Evolutionary conservation across 345 rosid genomes (phyloP), one percentile per base, ranked within the genome.

Genomic region (Melastoma malabathricum): DNA sequence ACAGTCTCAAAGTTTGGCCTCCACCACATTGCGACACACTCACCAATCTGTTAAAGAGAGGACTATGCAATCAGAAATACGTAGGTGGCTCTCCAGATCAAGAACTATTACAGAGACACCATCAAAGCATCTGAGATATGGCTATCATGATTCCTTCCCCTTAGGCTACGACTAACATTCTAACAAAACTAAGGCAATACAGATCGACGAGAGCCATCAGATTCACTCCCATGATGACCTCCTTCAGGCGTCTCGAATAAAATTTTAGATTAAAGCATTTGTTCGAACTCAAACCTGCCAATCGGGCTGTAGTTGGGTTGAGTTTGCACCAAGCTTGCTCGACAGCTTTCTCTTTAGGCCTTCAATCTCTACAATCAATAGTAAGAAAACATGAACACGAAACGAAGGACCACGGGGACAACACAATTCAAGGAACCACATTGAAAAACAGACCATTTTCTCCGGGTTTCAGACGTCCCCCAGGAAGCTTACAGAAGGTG

Each of bases 401-500:
- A 12, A 17, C 27, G n/a, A 15, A 23, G 6, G 41, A 34, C 41
- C 41, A 34, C 41, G 6, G 1, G 41, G 41, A 34, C 41, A 34
- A 34, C 41, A 9, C 41, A 34, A 34, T 34, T 34, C 41, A 34
- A 34, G 41, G 12, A 34, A 34, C 41, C 13, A 23, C 5, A 55
- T 16, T 8, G 15, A 16, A 6, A 17, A 13, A 13, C 23, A 19
- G 15, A 88, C 99, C 99, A 64, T 88, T 88, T 66, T 93, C 99
- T 63, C 97, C 97, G 51, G 95, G 94, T 77, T 80, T 93, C 61
- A 93, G 58, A 43, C 97, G 92, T 2, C 97, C 97, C 55, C 99
- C 99, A 18, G 95, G 97, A 72, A 93, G 97, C 73, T 93, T 93
- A 76, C 97, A 85, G 75, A 93, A 88, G 38, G 97, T 88, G 69